Evolutionary conservation across 352 stramenopile species (phyloP).

Genomic region (Hyaloperonospora arabidopsidis): DNA sequence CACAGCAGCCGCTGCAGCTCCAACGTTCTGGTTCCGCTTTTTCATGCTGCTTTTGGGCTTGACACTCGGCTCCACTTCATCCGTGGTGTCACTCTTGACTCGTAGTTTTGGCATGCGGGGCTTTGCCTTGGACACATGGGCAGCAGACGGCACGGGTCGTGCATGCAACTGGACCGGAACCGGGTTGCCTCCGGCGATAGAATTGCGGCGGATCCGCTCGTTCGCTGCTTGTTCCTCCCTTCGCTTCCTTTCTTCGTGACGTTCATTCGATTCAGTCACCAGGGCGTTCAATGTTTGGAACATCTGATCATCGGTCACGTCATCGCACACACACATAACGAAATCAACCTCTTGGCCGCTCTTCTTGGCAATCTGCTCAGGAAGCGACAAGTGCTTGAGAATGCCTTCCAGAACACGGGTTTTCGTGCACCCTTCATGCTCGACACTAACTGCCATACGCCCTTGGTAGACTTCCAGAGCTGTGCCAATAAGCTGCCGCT

Average conservation of each 20-base stretch:
- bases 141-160: conserved; percentile 25
- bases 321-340: conserved; percentile 83
- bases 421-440: conserved; percentile 76
- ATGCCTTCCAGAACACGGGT: conserved; percentile 66
- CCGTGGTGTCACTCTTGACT: conserved; percentile 14
- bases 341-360: conserved; percentile 79
- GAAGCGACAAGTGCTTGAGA: conserved; percentile 61
- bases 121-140: conserved; percentile 34
- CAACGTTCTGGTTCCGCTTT: conserved; percentile 16
- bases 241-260: conserved; percentile 45
- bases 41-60: conserved; percentile 9
- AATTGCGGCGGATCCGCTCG: conserved; percentile 29
- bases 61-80: conserved; percentile 19
- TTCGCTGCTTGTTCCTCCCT: conserved; percentile 28
- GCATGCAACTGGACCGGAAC: conserved; percentile 15
- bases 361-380: conserved; percentile 56
- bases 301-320: conserved; percentile 87
- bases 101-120: conserved; percentile 24
- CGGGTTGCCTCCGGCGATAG: conserved; percentile 13
- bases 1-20: conserved; percentile 20
- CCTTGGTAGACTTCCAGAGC: conserved; percentile 84
- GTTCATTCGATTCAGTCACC: conserved; percentile 65
- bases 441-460: conserved; percentile 73
- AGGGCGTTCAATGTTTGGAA: conserved; percentile 81
- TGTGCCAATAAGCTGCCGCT: conserved; percentile 76